Percentiles rank a stretch among this genome's conserved stretches.
Conservation (phyloP, 2,329 filamentous ascomycete species). For the Monosporascus sp. region DNA sequence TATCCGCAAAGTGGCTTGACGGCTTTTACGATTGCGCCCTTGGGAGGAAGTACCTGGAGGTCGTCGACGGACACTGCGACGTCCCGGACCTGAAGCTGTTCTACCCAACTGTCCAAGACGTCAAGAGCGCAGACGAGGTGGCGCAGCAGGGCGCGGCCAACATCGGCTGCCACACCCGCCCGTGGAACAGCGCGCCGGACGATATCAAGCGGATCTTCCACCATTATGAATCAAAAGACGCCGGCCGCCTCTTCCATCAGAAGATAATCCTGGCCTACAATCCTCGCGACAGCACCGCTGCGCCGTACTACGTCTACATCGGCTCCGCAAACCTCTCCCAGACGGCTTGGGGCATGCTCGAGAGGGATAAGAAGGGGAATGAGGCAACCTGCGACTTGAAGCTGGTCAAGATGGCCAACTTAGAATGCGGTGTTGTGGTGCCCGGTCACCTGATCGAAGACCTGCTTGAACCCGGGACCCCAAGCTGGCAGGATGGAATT, state of each 20-base stretch:
- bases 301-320: slow-evolving; percentile 20
- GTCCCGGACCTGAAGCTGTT: slow-evolving; percentile 15
- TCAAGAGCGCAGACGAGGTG: slow-evolving; percentile 7
- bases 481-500: slow-evolving; percentile 16
- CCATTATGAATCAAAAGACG: slow-evolving; percentile 20
- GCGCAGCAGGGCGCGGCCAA: slow-evolving; percentile 15
- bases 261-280: slow-evolving; percentile 19
- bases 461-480: slow-evolving; percentile 16
- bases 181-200: slow-evolving; percentile 12
- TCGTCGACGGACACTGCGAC: slow-evolving; percentile 2
- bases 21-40: slow-evolving; percentile 17
- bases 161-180: slow-evolving; percentile 18
- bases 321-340: slow-evolving; percentile 21
- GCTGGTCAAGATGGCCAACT: slow-evolving; percentile 16
- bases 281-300: not conserved
- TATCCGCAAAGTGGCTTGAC: slow-evolving; percentile 17
- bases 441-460: slow-evolving; percentile 13
- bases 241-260: slow-evolving; percentile 19
- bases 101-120: slow-evolving; percentile 17
- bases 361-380: slow-evolving; percentile 17
- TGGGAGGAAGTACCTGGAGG: slow-evolving; percentile 7
- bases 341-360: slow-evolving; percentile 18
- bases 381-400: slow-evolving; percentile 15
- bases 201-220: slow-evolving; percentile 18
- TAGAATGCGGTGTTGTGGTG: slow-evolving; percentile 20